A percentile compares a stretch with the other conserved stretches of the same genome.
Evolutionary conservation across 192 early-diverging fungal species (phyloP).

Genomic region (Coemansia sp.): DNA sequence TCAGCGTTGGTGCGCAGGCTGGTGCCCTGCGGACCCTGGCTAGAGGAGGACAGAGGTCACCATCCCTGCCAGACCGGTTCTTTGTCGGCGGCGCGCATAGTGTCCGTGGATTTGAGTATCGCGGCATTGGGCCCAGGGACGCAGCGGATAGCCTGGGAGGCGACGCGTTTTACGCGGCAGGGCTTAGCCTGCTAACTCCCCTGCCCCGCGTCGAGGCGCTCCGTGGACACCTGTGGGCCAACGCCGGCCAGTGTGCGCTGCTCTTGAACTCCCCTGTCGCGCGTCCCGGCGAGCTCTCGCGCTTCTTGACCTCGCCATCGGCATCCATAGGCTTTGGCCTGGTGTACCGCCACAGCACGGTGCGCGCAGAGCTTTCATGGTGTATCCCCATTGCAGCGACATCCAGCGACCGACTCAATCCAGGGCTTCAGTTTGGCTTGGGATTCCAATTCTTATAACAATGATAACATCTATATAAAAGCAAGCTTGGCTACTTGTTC

Average conservation of each 20-base stretch:
- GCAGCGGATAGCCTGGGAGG: conserved; percentile 83
- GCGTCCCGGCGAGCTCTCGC: conserved; percentile 27
- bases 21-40: conserved; percentile 70
- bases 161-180: conserved; percentile 80
- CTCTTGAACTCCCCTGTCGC: conserved; percentile 28
- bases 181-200: conserved; percentile 81
- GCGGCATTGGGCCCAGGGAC: conserved; percentile 89
- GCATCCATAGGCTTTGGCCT: conserved; percentile 83
- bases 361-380: conserved; percentile 90
- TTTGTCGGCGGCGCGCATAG: conserved; percentile 85
- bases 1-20: conserved; percentile 55
- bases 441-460: conserved; percentile 73
- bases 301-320: conserved; percentile 65
- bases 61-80: conserved; percentile 86
- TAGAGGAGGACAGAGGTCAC: conserved; percentile 27
- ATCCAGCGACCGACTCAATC: conserved; percentile 66
- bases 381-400: conserved; percentile 77
- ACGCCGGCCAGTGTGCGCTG: conserved; percentile 78
- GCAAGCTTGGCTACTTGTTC: neutral
- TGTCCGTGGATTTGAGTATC: conserved; percentile 85
- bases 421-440: conserved; percentile 86
- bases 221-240: conserved; percentile 85
- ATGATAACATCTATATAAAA: neutral
- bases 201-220: conserved; percentile 64
- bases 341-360: conserved; percentile 81